Percentiles rank a stretch among this genome's conserved stretches.
Conservation (phyloP, 208 protist genomes). For the Trichomonas vaginalis region DNA sequence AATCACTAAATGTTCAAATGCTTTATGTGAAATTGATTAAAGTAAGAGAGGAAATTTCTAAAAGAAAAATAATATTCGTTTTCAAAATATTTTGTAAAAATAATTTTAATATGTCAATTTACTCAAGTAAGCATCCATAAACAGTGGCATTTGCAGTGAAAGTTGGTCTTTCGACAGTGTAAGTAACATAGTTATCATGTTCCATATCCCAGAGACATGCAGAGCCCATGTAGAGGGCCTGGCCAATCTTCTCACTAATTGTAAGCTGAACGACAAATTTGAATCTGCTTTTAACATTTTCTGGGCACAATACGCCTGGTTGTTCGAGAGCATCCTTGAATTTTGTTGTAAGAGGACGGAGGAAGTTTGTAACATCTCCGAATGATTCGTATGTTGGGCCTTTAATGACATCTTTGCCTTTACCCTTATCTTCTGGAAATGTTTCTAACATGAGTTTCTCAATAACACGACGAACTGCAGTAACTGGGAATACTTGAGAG, state of each 20-base stretch:
- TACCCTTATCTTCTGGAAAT: not conserved
- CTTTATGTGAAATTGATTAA: too few relatives aligned
- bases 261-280: not conserved
- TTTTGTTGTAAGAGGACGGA: not conserved
- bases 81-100: too few relatives aligned
- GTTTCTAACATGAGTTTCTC: not conserved
- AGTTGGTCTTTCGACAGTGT: not conserved
- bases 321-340: not conserved
- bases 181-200: slow-evolving; percentile 7
- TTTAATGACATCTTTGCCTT: not conserved
- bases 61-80: too few relatives aligned
- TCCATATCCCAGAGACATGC: not conserved
- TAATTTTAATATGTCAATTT: too few relatives aligned
- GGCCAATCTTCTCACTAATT: not conserved
- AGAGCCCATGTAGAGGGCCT: not conserved
- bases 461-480: not conserved
- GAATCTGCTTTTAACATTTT: not conserved
- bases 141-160: not conserved
- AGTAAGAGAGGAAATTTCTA: too few relatives aligned
- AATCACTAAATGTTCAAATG: too few relatives aligned
- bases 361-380: not conserved
- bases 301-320: not conserved
- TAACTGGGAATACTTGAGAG: not conserved
- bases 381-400: not conserved
- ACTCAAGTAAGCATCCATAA: not conserved